phyloP scores from a whole-genome alignment of 768 basidiomycete species.

The Sporobolomyces roseus region DNA sequence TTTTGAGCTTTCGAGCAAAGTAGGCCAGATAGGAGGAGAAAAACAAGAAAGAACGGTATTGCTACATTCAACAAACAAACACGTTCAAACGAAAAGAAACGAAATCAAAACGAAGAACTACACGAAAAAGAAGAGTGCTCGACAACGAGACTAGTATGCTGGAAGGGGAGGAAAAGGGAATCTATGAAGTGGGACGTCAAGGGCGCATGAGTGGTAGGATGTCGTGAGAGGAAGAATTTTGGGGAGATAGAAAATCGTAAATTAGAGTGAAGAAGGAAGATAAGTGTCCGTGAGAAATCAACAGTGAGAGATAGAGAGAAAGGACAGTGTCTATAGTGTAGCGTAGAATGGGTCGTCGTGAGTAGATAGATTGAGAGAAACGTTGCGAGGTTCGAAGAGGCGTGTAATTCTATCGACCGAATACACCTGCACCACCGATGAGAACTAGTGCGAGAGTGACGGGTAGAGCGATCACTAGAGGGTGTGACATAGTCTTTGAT shows the following conservation, averaged over 20 bases:
- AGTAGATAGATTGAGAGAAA: too few relatives aligned
- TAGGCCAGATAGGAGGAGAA: too few relatives aligned
- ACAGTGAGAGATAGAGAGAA: neutral
- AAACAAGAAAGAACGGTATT: neutral
- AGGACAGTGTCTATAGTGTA: neutral
- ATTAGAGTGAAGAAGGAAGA: neutral
- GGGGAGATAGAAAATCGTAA: neutral
- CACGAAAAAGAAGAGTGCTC: neutral
- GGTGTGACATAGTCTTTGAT: conserved; percentile 15
- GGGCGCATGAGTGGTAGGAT: too few relatives aligned
- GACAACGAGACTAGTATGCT: too few relatives aligned
- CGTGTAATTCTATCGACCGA: conserved; percentile 12
- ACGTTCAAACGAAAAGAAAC: neutral
- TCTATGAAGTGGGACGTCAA: neutral
- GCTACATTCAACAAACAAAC: conserved; percentile 2
- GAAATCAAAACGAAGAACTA: neutral
- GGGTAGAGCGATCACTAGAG: conserved; percentile 30
- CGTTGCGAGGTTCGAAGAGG: too few relatives aligned
- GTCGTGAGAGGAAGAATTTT: neutral
- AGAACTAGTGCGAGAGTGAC: conserved; percentile 37
- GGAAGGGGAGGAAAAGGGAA: neutral
- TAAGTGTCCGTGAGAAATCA: neutral
- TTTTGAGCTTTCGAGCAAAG: too few relatives aligned
- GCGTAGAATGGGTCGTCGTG: too few relatives aligned
- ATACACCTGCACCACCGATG: conserved; percentile 41